phyloP scores from a whole-genome alignment of 2,329 filamentous ascomycete species.

The Thermochaetoides dissita region DNA sequence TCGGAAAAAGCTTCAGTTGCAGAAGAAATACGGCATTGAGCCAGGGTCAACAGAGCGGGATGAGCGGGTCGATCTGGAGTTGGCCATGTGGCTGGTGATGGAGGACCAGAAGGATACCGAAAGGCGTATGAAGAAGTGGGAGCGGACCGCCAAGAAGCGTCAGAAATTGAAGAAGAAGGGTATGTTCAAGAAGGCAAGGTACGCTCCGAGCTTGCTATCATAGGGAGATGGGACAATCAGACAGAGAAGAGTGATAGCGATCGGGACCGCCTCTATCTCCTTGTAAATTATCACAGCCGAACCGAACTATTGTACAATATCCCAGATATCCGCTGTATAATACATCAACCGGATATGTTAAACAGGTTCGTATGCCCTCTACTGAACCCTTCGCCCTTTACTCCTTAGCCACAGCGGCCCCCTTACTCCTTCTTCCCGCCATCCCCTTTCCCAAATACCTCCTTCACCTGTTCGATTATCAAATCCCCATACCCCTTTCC shows the following conservation, averaged over 20 bases:
- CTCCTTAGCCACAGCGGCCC: not conserved
- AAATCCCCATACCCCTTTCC: constrained; percentile 43
- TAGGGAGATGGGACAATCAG: constrained; percentile 7
- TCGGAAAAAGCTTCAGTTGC: constrained; percentile 15
- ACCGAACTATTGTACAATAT: not conserved
- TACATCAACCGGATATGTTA: not conserved
- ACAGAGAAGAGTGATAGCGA: constrained; percentile 1
- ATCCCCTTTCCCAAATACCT: constrained; percentile 29
- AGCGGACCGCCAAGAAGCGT: too few species aligned
- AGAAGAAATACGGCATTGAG: constrained; percentile 14
- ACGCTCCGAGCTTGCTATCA: constrained; percentile 1
- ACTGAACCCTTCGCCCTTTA: too few species aligned
- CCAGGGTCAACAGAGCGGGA: constrained; percentile 12
- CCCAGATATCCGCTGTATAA: not conserved
- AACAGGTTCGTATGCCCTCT: not conserved
- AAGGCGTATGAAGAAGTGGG: too few species aligned
- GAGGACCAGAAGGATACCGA: too few species aligned
- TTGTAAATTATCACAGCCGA: too few species aligned
- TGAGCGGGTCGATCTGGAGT: constrained; percentile 14
- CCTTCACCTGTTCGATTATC: constrained; percentile 42
- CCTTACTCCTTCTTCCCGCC: constrained; percentile 13
- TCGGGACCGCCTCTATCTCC: too few species aligned
- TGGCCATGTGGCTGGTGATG: constrained; percentile 10
- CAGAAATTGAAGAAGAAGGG: too few species aligned
- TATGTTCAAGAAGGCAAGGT: too few species aligned